A percentile compares a stretch with the other conserved stretches of the same genome.
Evolutionary conservation across 176 grass and related monocot species (phyloP).

Genomic region (Ensete glaucum): DNA sequence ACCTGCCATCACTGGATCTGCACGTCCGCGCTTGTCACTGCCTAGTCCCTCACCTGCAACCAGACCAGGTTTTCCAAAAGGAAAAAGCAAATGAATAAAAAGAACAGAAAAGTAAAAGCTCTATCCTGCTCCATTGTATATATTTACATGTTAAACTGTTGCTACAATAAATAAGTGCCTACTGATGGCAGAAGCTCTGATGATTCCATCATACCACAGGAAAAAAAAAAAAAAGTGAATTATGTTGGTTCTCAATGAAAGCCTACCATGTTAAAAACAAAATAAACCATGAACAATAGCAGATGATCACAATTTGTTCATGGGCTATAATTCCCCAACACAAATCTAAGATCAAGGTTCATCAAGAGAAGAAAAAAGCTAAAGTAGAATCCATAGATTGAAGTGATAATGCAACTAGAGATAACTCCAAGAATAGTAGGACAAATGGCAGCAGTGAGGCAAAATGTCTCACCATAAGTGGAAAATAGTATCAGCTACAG

Average conservation of each 20-base stretch:
- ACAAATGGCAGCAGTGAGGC: neutral
- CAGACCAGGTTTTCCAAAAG: neutral
- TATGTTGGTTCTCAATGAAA: too few relatives aligned
- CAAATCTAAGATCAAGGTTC: neutral
- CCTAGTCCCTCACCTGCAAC: slow-evolving; percentile 93
- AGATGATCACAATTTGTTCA: neutral
- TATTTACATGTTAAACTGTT: too few relatives aligned
- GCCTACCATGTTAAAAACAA: neutral
- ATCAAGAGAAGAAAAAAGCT: neutral
- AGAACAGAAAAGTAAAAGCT: too few relatives aligned
- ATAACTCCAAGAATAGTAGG: neutral
- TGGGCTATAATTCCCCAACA: neutral
- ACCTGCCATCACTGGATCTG: slow-evolving; percentile 88
- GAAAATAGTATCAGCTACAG: neutral
- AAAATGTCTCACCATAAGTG: neutral
- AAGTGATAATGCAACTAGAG: too few relatives aligned
- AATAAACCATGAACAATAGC: neutral
- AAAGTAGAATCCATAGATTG: too few relatives aligned
- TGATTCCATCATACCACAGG: neutral
- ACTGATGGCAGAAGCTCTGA: neutral
- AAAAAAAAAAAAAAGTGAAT: neutral
- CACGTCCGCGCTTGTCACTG: slow-evolving; percentile 67
- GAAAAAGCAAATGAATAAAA: too few relatives aligned
- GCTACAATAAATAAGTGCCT: too few relatives aligned
- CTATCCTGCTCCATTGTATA: too few relatives aligned